Conservation (phyloP, 345 rosid species). For the Pelargonium nanum region DNA sequence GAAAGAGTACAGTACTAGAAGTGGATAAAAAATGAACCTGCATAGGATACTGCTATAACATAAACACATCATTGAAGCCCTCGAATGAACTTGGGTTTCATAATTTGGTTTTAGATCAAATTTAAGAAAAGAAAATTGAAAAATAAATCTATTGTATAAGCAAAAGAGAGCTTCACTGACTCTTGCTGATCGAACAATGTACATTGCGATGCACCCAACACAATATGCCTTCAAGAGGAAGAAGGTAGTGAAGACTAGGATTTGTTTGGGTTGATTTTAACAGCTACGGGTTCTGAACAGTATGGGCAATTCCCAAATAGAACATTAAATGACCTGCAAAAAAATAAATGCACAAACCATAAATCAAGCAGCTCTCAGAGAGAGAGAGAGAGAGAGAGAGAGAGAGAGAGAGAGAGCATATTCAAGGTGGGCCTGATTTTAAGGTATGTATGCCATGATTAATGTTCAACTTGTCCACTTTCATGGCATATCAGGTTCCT, state of each 20-base stretch:
- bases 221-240: no score
- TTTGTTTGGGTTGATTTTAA: slow-evolving; percentile 27
- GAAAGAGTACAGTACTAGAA: no score
- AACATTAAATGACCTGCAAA: slow-evolving; percentile 63
- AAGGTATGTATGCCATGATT: not conserved
- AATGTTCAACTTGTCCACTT: no score
- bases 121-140: no score
- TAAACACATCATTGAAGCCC: no score
- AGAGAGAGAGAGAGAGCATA: not conserved
- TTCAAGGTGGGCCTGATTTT: no score
- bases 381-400: not conserved
- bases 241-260: not conserved
- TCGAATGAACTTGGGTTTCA: no score
- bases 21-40: no score
- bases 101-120: no score
- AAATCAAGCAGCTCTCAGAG: not conserved
- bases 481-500: no score
- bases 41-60: no score
- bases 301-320: slow-evolving; percentile 70
- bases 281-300: slow-evolving; percentile 70
- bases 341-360: slow-evolving; percentile 3
- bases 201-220: not conserved
- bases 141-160: no score
- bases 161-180: not conserved
- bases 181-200: not conserved